Evolutionary conservation across 257 asterid species (phyloP).

Genomic region (Nyctanthes arbortristis): DNA sequence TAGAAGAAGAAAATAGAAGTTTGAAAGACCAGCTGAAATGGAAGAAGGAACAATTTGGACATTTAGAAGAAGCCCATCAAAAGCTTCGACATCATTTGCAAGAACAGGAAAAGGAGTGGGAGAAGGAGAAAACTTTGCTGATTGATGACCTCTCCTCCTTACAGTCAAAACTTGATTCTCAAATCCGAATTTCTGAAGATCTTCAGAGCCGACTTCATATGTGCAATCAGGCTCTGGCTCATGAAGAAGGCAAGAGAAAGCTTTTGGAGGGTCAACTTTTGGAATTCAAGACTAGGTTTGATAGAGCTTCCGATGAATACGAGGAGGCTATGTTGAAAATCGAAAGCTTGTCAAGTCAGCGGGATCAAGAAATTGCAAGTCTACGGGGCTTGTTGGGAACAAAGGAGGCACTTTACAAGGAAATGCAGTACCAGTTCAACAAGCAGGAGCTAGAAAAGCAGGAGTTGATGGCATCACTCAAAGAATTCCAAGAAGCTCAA

Average conservation of each 20-base stretch:
- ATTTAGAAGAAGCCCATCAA: constrained; percentile 76
- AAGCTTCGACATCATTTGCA: constrained; percentile 52
- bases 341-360: constrained; percentile 50
- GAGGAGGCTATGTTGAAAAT: constrained; percentile 65
- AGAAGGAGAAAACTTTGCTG: constrained; percentile 57
- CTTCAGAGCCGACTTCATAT: constrained; percentile 61
- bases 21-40: constrained; percentile 74
- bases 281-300: constrained; percentile 56
- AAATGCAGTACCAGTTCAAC: constrained; percentile 79
- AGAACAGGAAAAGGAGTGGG: constrained; percentile 77
- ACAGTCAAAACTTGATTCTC: constrained; percentile 66
- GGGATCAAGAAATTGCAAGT: constrained; percentile 71
- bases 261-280: constrained; percentile 55
- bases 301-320: constrained; percentile 59
- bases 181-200: constrained; percentile 63
- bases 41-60: constrained; percentile 87
- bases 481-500: constrained; percentile 74
- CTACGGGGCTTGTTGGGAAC: constrained; percentile 63
- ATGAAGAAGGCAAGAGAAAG: constrained; percentile 72
- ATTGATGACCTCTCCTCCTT: constrained; percentile 59
- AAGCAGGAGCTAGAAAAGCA: constrained; percentile 73
- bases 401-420: constrained; percentile 67
- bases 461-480: constrained; percentile 55
- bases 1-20: constrained; percentile 65
- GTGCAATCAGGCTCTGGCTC: constrained; percentile 85